Evolutionary conservation across 768 basidiomycete species (phyloP).

Genomic region (Termitomyces sp.): DNA sequence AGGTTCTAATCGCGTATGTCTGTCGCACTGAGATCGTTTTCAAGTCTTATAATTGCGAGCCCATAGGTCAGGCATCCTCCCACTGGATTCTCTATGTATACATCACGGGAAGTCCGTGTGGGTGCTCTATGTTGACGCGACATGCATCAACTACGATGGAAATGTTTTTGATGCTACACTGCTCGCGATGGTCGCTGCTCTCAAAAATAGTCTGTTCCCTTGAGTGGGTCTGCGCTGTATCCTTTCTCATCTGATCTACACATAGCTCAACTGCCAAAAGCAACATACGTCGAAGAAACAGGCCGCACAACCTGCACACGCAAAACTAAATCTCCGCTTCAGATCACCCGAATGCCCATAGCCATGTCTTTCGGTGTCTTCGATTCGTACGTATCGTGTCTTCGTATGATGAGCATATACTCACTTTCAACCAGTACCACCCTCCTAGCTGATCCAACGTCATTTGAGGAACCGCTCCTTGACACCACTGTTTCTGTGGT

Average conservation of each 20-base stretch:
- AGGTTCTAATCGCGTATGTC: conserved; percentile 68
- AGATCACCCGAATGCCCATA: conserved; percentile 39
- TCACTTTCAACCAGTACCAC: neutral
- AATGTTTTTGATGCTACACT: conserved; percentile 91
- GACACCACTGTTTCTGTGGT: conserved; percentile 65
- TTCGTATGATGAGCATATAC: neutral
- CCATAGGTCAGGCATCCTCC: conserved; percentile 60
- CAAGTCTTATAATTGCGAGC: neutral
- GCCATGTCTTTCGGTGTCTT: conserved; percentile 77
- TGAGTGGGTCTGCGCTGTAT: neutral
- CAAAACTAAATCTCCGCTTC: conserved; percentile 36
- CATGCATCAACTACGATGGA: conserved; percentile 96
- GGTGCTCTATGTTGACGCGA: conserved; percentile 93
- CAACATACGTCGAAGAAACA: conserved; percentile 64
- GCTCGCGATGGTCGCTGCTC: conserved; percentile 80
- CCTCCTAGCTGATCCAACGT: conserved; percentile 76
- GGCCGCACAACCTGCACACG: conserved; percentile 59
- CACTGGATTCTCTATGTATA: conserved; percentile 71
- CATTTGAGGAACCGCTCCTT: conserved; percentile 87
- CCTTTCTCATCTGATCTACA: neutral
- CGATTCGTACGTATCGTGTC: conserved; percentile 50
- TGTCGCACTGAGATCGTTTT: neutral
- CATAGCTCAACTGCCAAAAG: conserved; percentile 65
- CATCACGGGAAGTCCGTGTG: conserved; percentile 76
- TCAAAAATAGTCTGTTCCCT: conserved; percentile 67